Base-by-base conservation (phyloP, 2,329 filamentous ascomycete genomes). In the Pseudogymnoascus sp. region DNA sequence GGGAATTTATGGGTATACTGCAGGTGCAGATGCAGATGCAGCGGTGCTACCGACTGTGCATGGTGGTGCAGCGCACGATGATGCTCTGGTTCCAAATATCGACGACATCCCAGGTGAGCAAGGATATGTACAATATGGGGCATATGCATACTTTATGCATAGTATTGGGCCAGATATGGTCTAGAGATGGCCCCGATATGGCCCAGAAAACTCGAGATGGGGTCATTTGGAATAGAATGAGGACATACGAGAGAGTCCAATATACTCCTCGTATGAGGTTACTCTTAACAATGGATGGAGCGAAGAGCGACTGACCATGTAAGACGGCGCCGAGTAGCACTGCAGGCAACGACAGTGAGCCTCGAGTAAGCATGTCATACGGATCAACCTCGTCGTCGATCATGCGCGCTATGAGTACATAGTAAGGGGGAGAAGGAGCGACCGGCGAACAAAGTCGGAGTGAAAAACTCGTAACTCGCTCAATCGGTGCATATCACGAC, bases 401-500 rank as follows among this genome's bases (percentile, higher is more conserved):
- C 41, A 50, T 50, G 41, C 41, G 4, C 22, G n/a, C n/a, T 30
- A 50, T 50, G 22, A 22, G 38, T 41, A 20, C n/a, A n/a, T n/a
- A n/a, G n/a, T n/a, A 20, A 12, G 20, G 16, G 16, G 38, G 18
- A n/a, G 41, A 28, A 47, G 12, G 22, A 47, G 41, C 41, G 22
- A 47, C 12, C 32, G 12, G 22, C 22, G 41, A n/a, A 47, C 20
- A 28, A 7, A 18, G 11, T 43, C 39, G 11, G 39, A 43, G 16
- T 14, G 8, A 6, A 1, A 28, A 28, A 9, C 41, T n/a, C 41
- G 41, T 47, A 47, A 11, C 41, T 47, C 20, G 41, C 41, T 47
- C 41, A 47, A 47, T 47, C 41, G 41, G 41, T 47, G 41, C 41
- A 47, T 47, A 47, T 47, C 41, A 47, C 41, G 22, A 47, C 22